These are phyloP conservation scores for Chimonanthus praecox DNA, from an alignment of 164 flowering plant species.

Conservation along the genomic window DNA sequence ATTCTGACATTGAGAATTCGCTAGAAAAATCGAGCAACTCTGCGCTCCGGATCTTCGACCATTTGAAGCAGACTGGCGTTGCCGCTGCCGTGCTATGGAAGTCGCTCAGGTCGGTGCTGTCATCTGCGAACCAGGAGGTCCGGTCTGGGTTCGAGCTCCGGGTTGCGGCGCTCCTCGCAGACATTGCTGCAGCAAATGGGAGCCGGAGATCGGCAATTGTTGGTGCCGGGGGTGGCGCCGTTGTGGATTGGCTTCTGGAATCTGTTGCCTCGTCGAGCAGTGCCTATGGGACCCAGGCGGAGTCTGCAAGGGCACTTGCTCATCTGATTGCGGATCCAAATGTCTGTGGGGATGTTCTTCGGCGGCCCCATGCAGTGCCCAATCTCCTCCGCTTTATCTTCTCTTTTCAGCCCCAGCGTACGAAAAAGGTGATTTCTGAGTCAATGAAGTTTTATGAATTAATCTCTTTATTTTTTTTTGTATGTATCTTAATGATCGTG, in stretches of 20 bases:
- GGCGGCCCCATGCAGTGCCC: conserved; percentile 79
- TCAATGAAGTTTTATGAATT: neutral
- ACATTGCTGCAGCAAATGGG: conserved; percentile 74
- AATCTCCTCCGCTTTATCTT: conserved; percentile 76
- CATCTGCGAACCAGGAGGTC: conserved; percentile 82
- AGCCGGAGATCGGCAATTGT: conserved; percentile 74
- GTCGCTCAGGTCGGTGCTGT: conserved; percentile 75
- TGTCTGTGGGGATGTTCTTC: conserved; percentile 63
- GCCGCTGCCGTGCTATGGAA: conserved; percentile 86
- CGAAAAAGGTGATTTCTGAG: conserved; percentile 43
- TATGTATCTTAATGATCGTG: neutral
- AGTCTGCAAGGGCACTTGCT: conserved; percentile 89
- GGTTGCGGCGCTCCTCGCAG: conserved; percentile 87
- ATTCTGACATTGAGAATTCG: conserved; percentile 31
- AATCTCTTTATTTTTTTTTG: no score
- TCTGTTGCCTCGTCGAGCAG: conserved; percentile 51
- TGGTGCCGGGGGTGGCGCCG: conserved; percentile 87
- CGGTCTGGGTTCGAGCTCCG: conserved; percentile 78
- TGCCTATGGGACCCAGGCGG: conserved; percentile 63
- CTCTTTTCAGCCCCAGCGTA: conserved; percentile 63
- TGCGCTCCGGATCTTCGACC: conserved; percentile 30
- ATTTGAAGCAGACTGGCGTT: conserved; percentile 61
- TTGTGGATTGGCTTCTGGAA: conserved; percentile 90
- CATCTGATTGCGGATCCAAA: conserved; percentile 74
- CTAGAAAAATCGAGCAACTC: conserved; percentile 42